phyloP scores from a whole-genome alignment of 192 early-diverging fungal genomes.

The Phlyctochytrium planicorne region DNA sequence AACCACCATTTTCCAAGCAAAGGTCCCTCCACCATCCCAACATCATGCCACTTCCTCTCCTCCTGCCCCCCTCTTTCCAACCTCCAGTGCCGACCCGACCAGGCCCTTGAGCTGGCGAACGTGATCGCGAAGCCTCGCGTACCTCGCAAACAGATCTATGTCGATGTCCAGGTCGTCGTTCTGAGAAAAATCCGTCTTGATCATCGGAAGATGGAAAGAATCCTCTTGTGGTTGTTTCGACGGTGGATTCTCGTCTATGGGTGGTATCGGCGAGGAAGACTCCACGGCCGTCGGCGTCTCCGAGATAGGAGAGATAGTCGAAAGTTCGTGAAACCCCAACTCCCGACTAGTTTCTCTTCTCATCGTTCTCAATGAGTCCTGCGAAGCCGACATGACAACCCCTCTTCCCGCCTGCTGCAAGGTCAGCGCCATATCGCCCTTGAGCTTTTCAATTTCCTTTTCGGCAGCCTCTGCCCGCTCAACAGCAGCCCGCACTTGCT shows the following conservation, averaged over 20 bases:
- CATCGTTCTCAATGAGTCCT: not conserved
- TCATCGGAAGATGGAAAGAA: no score
- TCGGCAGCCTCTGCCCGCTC: not conserved
- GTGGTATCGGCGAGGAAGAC: not conserved
- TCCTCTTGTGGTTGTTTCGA: no score
- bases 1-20: no score
- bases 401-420: not conserved
- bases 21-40: no score
- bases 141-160: not conserved
- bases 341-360: no score
- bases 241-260: no score
- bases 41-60: not conserved
- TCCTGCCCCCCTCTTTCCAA: not conserved
- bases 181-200: not conserved
- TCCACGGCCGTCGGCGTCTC: not conserved
- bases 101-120: not conserved
- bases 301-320: not conserved
- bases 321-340: not conserved
- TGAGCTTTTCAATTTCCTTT: not conserved
- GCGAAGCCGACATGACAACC: not conserved
- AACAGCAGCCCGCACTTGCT: not conserved
- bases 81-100: not conserved
- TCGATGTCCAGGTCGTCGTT: not conserved
- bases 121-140: not conserved
- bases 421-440: not conserved